A percentile compares a stretch with the other conserved stretches of the same genome.
phyloP scores from a whole-genome alignment of 2,329 filamentous ascomycete genomes.

The Biscogniauxia mediterranea region DNA sequence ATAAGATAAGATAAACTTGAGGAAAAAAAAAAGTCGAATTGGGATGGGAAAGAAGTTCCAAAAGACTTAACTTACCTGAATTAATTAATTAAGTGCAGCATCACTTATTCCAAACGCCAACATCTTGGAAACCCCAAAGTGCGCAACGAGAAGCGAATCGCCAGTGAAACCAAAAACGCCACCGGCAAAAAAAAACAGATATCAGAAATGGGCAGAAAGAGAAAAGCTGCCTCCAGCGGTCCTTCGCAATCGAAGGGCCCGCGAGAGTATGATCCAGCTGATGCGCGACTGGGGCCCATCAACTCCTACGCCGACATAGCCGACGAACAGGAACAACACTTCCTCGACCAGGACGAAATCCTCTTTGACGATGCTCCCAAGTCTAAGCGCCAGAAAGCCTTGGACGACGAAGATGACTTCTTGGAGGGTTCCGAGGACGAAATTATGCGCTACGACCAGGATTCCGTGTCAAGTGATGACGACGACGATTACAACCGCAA shows the following conservation, averaged over 20 bases:
- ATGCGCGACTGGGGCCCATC: constrained; percentile 61
- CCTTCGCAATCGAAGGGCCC: constrained; percentile 47
- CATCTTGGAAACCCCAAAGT: neutral
- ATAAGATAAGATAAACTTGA: constrained; percentile 7
- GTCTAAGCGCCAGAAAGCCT: constrained; percentile 72
- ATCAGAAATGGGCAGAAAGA: constrained; percentile 55
- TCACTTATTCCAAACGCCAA: neutral
- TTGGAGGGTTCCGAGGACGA: constrained; percentile 64
- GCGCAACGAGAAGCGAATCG: neutral
- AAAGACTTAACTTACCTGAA: too few relatives aligned
- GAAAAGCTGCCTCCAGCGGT: constrained; percentile 65
- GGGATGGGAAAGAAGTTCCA: too few relatives aligned
- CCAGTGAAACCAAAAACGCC: too few relatives aligned
- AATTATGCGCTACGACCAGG: constrained; percentile 50
- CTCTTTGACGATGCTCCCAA: constrained; percentile 78
- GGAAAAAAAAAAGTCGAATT: constrained; percentile 14
- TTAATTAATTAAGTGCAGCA: too few relatives aligned
- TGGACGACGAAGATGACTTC: constrained; percentile 63
- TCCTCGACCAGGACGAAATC: constrained; percentile 81
- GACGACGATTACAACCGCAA: constrained; percentile 38
- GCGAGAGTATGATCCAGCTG: constrained; percentile 53
- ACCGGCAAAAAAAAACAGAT: neutral
- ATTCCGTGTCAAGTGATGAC: constrained; percentile 37
- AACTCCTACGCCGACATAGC: constrained; percentile 79
- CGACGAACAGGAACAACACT: constrained; percentile 92